These are phyloP conservation scores for Pichia sp. DNA, from an alignment of 1,139 yeast species.

Conservation along the genomic window DNA sequence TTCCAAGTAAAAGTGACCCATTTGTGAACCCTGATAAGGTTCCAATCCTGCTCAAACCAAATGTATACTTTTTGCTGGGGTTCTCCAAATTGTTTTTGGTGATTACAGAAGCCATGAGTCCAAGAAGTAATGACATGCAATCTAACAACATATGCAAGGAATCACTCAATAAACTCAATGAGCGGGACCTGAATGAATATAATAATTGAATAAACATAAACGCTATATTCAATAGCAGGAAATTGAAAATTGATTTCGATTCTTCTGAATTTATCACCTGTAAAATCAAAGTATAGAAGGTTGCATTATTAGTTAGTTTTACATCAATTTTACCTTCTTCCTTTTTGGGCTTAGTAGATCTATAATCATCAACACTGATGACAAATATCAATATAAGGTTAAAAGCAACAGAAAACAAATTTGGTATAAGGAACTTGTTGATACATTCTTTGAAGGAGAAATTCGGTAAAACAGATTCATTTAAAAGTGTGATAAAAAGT, in stretches of 20 bases:
- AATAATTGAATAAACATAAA: constrained; percentile 92
- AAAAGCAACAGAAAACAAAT: constrained; percentile 13
- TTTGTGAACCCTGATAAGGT: constrained; percentile 93
- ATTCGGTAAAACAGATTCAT: constrained; percentile 10
- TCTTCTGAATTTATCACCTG: constrained; percentile 58
- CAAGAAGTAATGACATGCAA: constrained; percentile 83
- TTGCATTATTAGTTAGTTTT: constrained; percentile 1
- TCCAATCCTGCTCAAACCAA: constrained; percentile 79
- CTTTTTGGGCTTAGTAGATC: not conserved
- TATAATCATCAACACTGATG: too few species aligned
- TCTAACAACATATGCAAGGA: constrained; percentile 95
- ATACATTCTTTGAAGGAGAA: constrained; percentile 1
- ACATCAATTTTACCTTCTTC: too few species aligned
- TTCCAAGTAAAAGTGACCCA: constrained; percentile 80
- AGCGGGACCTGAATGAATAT: constrained; percentile 87
- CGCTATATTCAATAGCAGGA: constrained; percentile 72
- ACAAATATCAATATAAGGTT: constrained; percentile 12
- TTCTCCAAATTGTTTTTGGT: constrained; percentile 32
- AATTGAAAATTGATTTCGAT: constrained; percentile 83
- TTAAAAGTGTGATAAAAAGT: constrained; percentile 18
- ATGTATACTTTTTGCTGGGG: constrained; percentile 70
- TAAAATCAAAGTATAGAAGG: constrained; percentile 20
- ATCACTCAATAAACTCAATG: constrained; percentile 85
- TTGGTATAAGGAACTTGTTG: constrained; percentile 4
- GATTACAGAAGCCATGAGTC: constrained; percentile 73